These are phyloP conservation scores for Amanita fuliginea DNA, from an alignment of 768 basidiomycete species.

Conservation along the genomic window DNA sequence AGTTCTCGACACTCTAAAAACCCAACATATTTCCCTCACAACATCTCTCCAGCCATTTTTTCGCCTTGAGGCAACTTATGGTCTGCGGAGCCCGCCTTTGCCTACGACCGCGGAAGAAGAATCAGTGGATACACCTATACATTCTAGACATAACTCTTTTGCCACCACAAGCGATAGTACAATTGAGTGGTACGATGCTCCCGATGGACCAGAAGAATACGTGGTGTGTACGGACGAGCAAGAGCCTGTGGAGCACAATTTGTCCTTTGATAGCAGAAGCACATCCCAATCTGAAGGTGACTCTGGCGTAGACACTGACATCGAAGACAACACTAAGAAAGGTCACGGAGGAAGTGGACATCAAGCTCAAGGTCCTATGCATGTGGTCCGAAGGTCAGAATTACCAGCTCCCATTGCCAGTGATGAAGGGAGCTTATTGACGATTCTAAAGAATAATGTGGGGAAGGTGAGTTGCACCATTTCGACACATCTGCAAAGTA, in stretches of 20 bases:
- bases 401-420: constrained; percentile 51
- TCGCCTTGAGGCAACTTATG: constrained; percentile 16
- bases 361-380: constrained; percentile 10
- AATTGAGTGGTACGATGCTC: constrained; percentile 71
- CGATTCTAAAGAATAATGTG: constrained; percentile 79
- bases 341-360: constrained; percentile 7
- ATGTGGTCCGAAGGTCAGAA: constrained; percentile 38
- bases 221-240: constrained; percentile 39
- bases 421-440: constrained; percentile 76
- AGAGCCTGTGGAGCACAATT: constrained; percentile 20
- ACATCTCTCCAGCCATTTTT: constrained; percentile 20
- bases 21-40: constrained; percentile 8
- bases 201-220: constrained; percentile 61
- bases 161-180: constrained; percentile 41
- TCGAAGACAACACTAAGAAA: constrained; percentile 25
- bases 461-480: constrained; percentile 48
- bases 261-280: constrained; percentile 28
- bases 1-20: constrained; percentile 7
- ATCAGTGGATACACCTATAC: constrained; percentile 9
- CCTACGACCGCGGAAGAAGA: constrained; percentile 37
- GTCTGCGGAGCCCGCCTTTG: constrained; percentile 24
- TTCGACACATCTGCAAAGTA: background rate
- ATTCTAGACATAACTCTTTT: constrained; percentile 33
- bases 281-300: constrained; percentile 27
- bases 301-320: constrained; percentile 46